A percentile compares a stretch with the other conserved stretches of the same genome.
phyloP scores from a whole-genome alignment of 345 rosid species.

The Kandelia obovata region DNA sequence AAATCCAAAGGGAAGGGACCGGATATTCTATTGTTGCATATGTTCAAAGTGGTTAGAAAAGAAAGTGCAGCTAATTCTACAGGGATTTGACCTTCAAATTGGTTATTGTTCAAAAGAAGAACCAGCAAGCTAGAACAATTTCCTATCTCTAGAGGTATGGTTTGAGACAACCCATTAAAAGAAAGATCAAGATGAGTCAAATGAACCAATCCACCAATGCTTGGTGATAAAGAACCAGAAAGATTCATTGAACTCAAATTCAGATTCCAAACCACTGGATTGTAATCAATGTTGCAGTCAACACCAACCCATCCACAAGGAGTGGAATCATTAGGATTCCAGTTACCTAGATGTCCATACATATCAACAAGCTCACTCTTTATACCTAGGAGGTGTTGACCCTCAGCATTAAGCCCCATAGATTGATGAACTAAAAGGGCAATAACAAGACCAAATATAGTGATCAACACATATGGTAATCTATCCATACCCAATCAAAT shows the following conservation, averaged over 20 bases:
- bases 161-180: conserved; percentile 50
- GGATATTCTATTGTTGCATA: conserved; percentile 68
- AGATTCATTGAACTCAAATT: conserved; percentile 57
- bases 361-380: conserved; percentile 51
- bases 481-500: conserved; percentile 36
- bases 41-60: conserved; percentile 45
- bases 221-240: conserved; percentile 68
- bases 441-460: conserved; percentile 23
- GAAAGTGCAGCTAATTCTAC: conserved; percentile 45
- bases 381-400: conserved; percentile 58
- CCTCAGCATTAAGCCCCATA: conserved; percentile 59
- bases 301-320: conserved; percentile 90
- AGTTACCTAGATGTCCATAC: conserved; percentile 39
- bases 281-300: conserved; percentile 43
- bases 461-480: conserved; percentile 17
- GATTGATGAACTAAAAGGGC: conserved; percentile 39
- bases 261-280: conserved; percentile 50
- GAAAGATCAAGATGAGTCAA: conserved; percentile 66
- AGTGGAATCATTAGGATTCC: conserved; percentile 62
- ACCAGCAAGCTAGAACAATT: conserved; percentile 50
- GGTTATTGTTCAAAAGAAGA: conserved; percentile 60
- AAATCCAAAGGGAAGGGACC: conserved; percentile 70
- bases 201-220: conserved; percentile 63
- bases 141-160: conserved; percentile 61
- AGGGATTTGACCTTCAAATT: conserved; percentile 58